A percentile compares a stretch with the other conserved stretches of the same genome.
Evolutionary conservation across 108 stramenopile genomes (phyloP).

Genomic region (Mediolabrus comicus): DNA sequence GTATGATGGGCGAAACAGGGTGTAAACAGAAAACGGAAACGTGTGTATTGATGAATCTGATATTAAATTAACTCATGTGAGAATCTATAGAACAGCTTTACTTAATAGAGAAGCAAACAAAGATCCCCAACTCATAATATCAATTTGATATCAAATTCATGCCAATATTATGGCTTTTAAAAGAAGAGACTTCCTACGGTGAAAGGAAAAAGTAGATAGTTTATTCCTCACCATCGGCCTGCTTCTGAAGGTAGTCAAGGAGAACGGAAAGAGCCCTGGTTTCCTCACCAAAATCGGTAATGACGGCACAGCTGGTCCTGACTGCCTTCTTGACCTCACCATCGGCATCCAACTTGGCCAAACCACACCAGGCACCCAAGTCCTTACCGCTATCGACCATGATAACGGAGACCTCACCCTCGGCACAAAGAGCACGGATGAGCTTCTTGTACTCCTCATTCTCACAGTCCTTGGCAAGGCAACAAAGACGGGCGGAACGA

Average conservation of each 20-base stretch:
- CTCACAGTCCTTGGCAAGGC: slow-evolving; percentile 98
- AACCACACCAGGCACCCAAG: slow-evolving; percentile 97
- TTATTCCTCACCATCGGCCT: slow-evolving; percentile 60
- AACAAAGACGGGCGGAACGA: slow-evolving; percentile 96
- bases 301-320: slow-evolving; percentile 93
- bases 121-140: not conserved
- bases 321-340: slow-evolving; percentile 97
- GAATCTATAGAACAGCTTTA: not conserved
- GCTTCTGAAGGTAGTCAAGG: slow-evolving; percentile 96
- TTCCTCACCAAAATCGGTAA: slow-evolving; percentile 99
- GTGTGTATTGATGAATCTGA: not conserved
- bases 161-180: not conserved
- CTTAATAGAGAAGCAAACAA: not conserved
- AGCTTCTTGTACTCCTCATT: slow-evolving; percentile 99
- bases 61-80: not conserved
- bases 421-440: slow-evolving; percentile 97
- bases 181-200: slow-evolving; percentile 3
- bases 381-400: slow-evolving; percentile 96
- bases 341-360: slow-evolving; percentile 97
- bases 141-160: not conserved
- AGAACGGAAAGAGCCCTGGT: slow-evolving; percentile 93
- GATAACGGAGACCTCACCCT: slow-evolving; percentile 96
- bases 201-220: not conserved
- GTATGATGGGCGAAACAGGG: no score
- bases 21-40: not conserved